Base-by-base conservation (phyloP, 441 rosid species). In the Croton setiger region DNA sequence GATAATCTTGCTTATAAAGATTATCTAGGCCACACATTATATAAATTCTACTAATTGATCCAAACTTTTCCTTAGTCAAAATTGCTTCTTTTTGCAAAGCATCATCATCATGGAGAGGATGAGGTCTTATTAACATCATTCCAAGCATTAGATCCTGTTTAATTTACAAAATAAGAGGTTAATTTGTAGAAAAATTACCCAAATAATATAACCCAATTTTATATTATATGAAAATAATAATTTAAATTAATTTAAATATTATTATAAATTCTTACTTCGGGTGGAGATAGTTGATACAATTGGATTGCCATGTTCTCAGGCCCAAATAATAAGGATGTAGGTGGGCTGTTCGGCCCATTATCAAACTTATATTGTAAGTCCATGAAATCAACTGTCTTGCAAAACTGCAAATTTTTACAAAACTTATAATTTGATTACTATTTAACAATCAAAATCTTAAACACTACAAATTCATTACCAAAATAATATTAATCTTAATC, bases 231-330 rank as follows among this genome's bases (percentile, higher is more conserved):
- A n/a, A n/a, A n/a, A n/a, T n/a, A n/a, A n/a, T n/a, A n/a, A n/a
- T n/a, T n/a, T n/a, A n/a, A n/a, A n/a, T n/a, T n/a, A n/a, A n/a
- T n/a, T n/a, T n/a, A n/a, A n/a, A n/a, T n/a, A n/a, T n/a, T n/a
- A n/a, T n/a, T n/a, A n/a, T n/a, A n/a, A n/a, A 8, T 8, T 18
- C 17, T 43, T 72, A 83, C 82, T 81, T 80, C 80, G 0, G 76
- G 75, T 45, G 86, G 76, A 11, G 81, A 80, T 11, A 67, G 78
- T 12, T 71, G 79, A 67, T 82, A 77, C 35, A 79, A 15, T 48
- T 53, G 68, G 10, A 75, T 56, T 27, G 70, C 44, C 74, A 73
- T 5, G 57, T 57, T 41, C 10, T 69, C 45, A 17, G 66, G 71
- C 3, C 86, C 77, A 51, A 62, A 20, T 1, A 63, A 48, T 7